Base-by-base conservation (phyloP, 148 eudicot genomes). In the Cornus suecica region DNA sequence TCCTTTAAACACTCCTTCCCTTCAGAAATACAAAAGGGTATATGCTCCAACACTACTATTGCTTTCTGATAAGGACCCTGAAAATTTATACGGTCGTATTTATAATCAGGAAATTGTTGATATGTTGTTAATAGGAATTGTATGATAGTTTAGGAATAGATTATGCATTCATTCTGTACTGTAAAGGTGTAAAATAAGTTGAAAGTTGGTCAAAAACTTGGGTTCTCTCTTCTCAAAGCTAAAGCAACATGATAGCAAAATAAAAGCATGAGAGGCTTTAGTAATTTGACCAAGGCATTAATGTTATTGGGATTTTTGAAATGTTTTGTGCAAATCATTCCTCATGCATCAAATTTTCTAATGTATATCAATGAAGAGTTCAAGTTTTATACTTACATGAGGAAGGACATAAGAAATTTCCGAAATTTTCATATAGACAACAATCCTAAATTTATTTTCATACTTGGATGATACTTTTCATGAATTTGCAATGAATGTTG, bases 11-110 rank as follows among this genome's bases (percentile, higher is more conserved):
- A 95, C 97, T 71, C 99, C 99, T 48, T 95, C 99, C 69, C 88
- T 92, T 71, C 99, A 95, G 89, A 95, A 95, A 85, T 95, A 95
- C 97, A 92, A 90, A 88, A 84, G 97, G 91, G 99, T 94, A 89
- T 32, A 70, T 77, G 29, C 63, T 71, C 64, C 22, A 37, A 1
- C 42, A 37, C 8, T 3, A 37, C 42, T 37, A 37, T 4, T 37
- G 42, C 9, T 37, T 37, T 37, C 42, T 37, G 42, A 37, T 37
- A 3, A 3, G 7, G 6, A 37, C 10, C 9, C 42, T 10, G 20
- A 22, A 63, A 22, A 25, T 54, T 60, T 26, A 18, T 68, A 13
- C 29, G 15, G 3, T 10, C 15, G 10, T 37, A 60, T 68, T 31
- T 24, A 61, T 51, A 18, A 68, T 63, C 69, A 60, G 22, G 27